phyloP scores from a whole-genome alignment of 306 rosid species.

The Sechiopsis laciniata region DNA sequence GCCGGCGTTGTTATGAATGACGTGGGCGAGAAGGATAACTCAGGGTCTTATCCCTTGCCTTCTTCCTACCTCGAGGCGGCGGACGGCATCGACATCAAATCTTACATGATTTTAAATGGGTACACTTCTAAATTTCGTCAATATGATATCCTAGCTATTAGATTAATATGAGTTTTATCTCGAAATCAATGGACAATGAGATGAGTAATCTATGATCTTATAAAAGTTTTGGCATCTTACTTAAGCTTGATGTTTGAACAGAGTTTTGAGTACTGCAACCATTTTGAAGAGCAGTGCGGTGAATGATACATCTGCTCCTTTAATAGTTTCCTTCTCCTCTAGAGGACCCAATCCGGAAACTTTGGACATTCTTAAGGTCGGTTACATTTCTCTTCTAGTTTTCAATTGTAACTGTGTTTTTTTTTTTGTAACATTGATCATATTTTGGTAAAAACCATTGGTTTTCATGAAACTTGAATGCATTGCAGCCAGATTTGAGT shows the following conservation, averaged over 20 bases:
- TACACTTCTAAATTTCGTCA: background rate
- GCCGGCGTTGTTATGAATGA: conserved; percentile 30
- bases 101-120: conserved; percentile 33
- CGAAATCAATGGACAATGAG: too few species aligned
- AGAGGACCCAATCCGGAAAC: conserved; percentile 47
- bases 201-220: too few species aligned
- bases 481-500: conserved; percentile 25
- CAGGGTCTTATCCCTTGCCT: conserved; percentile 24
- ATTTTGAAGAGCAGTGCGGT: background rate
- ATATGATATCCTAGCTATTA: too few species aligned
- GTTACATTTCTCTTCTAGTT: background rate
- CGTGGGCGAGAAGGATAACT: background rate
- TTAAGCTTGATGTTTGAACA: background rate
- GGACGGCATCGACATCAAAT: background rate
- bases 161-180: too few species aligned
- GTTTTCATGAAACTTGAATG: background rate
- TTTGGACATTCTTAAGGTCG: conserved; percentile 41
- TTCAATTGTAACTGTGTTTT: background rate
- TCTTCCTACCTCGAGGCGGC: conserved; percentile 12
- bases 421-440: too few species aligned
- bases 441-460: background rate
- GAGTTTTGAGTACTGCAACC: conserved; percentile 1
- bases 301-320: conserved; percentile 32
- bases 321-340: conserved; percentile 33
- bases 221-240: background rate